Conservation (phyloP, 345 rosid species). For the Eucalyptus marginata region DNA sequence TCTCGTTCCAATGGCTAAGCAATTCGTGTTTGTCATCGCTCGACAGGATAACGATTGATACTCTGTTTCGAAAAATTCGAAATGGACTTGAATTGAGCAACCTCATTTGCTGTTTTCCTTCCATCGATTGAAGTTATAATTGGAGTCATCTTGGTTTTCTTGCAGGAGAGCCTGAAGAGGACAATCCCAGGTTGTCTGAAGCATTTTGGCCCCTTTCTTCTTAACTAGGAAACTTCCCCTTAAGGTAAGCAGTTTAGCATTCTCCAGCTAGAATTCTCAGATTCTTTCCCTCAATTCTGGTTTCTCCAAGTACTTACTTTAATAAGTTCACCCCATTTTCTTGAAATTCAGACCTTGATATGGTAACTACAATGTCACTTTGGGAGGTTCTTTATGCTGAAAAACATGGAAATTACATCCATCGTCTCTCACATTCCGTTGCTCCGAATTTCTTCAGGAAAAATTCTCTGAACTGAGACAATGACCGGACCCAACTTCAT, state of each 20-base stretch:
- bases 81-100: not conserved
- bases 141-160: not conserved
- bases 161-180: not conserved
- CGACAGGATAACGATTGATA: not conserved
- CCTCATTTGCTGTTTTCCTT: not conserved
- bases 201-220: not conserved
- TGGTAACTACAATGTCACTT: not conserved
- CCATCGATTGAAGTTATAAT: not conserved
- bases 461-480: not conserved
- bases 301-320: not conserved
- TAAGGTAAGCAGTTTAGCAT: not conserved
- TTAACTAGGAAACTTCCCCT: not conserved
- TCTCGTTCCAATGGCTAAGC: not conserved
- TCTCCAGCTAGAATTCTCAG: not conserved
- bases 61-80: not conserved
- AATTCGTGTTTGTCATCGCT: not conserved
- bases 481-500: conserved; percentile 34
- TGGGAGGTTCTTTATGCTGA: not conserved
- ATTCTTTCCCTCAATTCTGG: not conserved
- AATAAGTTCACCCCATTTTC: not conserved
- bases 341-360: not conserved
- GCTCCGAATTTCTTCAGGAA: conserved; percentile 4
- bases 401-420: not conserved
- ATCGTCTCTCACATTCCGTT: not conserved
- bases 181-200: not conserved